Evolutionary conservation across 2,329 filamentous ascomycete species (phyloP), one percentile per base, ranked within the genome.

Genomic region (Penicillium crustosum): DNA sequence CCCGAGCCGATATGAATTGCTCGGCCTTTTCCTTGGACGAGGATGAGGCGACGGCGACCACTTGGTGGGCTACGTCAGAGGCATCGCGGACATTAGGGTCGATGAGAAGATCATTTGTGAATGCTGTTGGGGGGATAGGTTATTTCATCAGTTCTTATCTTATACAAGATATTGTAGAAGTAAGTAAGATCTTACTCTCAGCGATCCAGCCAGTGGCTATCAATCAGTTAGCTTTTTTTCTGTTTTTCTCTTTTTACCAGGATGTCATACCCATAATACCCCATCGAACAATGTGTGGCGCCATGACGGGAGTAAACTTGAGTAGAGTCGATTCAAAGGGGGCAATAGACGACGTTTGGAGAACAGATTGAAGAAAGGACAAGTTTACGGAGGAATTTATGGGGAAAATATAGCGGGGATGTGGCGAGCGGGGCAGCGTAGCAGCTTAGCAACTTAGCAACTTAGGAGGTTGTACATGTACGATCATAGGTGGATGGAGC

Each of bases 21-120:
- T 83, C 80, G 1, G 91, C 91, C 52, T 87, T 85, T 44, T 84
- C 80, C 61, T 83, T 81, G 47, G 89, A 91, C 41, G 84, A 86
- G 5, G 91, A 94, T 1, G 91, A 94, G 23, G 91, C 89, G 6
- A 89, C 91, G 23, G 91, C 92, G 21, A 88, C 85, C 48, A 96
- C 83, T 66, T 86, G 85, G 77, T 96, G 92, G 55, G 83, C 83
- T 61, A 96, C 81, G 66, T 95, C 89, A 58, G 80, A 78, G 53
- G 89, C 89, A 50, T 83, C 83, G 65, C 92, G 89, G 48, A 81
- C 80, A 41, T 82, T 79, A 17, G 92, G 89, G 74, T 93, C 86
- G 59, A 85, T 83, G 63, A 93, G 86, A 50, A 96, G 83, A 71
- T 96, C 92, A 75, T 88, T 87, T 68, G 87, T 84, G 78, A 94